Evolutionary conservation across 1,284 basidiomycete genomes (phyloP), one percentile per base, ranked within the genome.

Genomic region (Leccinum fallax): DNA sequence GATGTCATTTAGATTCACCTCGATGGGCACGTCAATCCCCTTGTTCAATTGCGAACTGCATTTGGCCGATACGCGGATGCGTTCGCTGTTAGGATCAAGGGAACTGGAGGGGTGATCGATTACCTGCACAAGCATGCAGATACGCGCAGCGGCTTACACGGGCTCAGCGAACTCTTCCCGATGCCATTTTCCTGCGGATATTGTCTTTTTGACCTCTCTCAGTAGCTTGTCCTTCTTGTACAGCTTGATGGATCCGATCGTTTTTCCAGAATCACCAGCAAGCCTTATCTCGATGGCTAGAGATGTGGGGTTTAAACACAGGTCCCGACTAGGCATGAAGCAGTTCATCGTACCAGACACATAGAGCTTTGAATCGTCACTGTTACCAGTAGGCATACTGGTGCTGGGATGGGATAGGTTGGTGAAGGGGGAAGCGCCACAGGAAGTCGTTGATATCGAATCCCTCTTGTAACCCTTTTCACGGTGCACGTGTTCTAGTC

Each of bases 211-310:
- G 6, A 63, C 11, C 9, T 59, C 32, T 21, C 0, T 66, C 11
- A 24, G 19, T 5, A 8, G 26, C 4, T 21, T 13, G 13, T 30
- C 11, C 19, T 56, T 57, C 36, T 66, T 66, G 62, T 26, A 24
- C 19, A 51, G 15, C 26, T 51, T 51, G 49, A 51, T 19, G 8
- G 49, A 51, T 51, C 2, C 9, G 15, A 66, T 48, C 10, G 15
- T 63, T 48, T 63, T 63, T 0, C 1, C 2, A 24, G 64, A 66
- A 38, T 24, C 52, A 16, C 13, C 38, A 2, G 62, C 57, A 26
- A 69, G 67, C 9, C 54, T 43, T 0, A 69, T 49, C 11, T 53
- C 48, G 7, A 66, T 58, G n/a, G 30, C 67, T 69, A 55, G 52
- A 21, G 5, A 16, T 10, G 24, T 51, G 24, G 19, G 26, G 52